Base-by-base conservation (phyloP, 2,329 filamentous ascomycete genomes). In the Talaromyces sp. region DNA sequence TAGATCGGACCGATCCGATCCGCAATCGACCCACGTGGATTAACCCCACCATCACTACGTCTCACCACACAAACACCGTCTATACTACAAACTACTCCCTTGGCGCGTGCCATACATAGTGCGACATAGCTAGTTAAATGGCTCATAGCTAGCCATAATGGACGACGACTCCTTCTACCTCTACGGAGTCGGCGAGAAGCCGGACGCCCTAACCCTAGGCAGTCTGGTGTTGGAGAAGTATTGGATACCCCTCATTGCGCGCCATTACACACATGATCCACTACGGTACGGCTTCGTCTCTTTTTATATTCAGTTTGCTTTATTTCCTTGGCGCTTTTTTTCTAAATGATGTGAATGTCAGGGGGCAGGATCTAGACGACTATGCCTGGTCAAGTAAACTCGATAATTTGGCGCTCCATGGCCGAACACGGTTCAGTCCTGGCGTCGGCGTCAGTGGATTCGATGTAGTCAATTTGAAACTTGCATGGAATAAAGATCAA, bases 131-230 rank as follows among this genome's bases (percentile, higher is more conserved):
- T 55, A 45, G 25, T 19, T 28, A 25, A 28, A 37, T 28, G 39
- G 8, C 7, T 31, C 9, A 11, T 1, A 46, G 17, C 61, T 63
- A 61, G 57, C 41, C 28, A 55, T 37, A 46, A 53, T 56, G 25
- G 65, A 66, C 31, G 65, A 67, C 36, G 63, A 63, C 15, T 65
- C 65, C 13, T 67, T 67, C 57, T 66, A 63, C 37, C 61, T 67
- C 2, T 67, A 66, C 50, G 65, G 65, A 31, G 54, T 67, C 33
- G 65, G 65, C 53, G 65, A 66, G 53, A 64, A 60, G 40, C 65
- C 65, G 39, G 65, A 66, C 17, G 65, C 65, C 4, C 33, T 67
- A 33, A 67, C 65, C 5, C 60, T 67, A 28, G 65, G 65, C 33
- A 65, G 64, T 5, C 45, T 67, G 46, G 64, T 67, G 28, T 53